These are phyloP conservation scores for Odonthalia washingtoniensis DNA, from an alignment of 31 red algal species.

Conservation along the genomic window DNA sequence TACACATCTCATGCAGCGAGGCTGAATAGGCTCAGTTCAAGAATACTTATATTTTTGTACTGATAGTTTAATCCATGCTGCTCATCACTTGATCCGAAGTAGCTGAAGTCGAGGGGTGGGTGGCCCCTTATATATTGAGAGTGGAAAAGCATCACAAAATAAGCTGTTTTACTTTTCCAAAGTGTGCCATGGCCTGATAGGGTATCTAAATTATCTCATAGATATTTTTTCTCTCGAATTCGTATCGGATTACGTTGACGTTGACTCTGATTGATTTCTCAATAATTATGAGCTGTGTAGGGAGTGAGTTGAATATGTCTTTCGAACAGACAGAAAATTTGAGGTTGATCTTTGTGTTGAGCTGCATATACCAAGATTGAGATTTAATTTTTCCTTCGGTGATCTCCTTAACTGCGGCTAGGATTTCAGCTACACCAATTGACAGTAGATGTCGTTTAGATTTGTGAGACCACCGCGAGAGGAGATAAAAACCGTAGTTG, in stretches of 20 bases:
- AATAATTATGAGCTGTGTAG: neutral
- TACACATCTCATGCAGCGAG: too few species aligned
- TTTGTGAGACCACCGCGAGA: constrained; percentile 4
- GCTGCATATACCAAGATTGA: neutral
- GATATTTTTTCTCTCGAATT: constrained; percentile 10
- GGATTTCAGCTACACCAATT: neutral
- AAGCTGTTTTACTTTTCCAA: too few species aligned
- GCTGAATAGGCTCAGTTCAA: too few species aligned
- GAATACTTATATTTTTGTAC: too few species aligned
- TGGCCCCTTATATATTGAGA: too few species aligned
- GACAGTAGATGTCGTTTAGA: neutral
- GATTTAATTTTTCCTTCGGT: neutral
- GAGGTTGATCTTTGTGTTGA: neutral
- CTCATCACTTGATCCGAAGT: too few species aligned
- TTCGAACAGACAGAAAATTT: neutral
- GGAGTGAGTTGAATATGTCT: neutral
- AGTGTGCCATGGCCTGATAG: too few species aligned
- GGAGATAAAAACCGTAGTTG: neutral
- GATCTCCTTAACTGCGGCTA: neutral
- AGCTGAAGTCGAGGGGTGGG: too few species aligned
- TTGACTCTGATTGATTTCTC: neutral
- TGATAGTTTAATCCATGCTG: too few species aligned
- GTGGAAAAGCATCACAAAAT: too few species aligned
- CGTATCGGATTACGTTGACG: neutral
- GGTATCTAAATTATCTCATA: neutral